Conservation (phyloP, 78 protist genomes). For the Dictyostelium purpureum region DNA sequence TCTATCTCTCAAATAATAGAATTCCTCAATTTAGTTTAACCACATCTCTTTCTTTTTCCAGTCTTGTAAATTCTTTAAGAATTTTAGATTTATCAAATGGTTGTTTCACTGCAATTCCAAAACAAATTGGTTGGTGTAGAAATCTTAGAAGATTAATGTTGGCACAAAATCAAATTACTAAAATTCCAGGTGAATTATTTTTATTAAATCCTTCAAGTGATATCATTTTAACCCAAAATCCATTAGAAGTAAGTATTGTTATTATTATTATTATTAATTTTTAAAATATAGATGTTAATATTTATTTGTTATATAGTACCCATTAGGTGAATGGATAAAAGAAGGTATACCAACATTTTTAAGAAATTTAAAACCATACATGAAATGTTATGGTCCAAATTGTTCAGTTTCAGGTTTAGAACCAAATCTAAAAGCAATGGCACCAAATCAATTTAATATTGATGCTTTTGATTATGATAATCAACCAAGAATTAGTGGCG, state of each 20-base stretch:
- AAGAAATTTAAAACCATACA: conserved; percentile 54
- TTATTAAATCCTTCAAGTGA: conserved; percentile 66
- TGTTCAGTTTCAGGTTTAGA: conserved; percentile 10
- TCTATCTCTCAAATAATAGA: conserved; percentile 26
- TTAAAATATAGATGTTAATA: background rate
- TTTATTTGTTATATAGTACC: background rate
- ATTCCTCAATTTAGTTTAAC: background rate
- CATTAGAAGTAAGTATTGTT: conserved; percentile 35
- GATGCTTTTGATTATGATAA: conserved; percentile 30
- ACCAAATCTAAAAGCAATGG: conserved; percentile 24
- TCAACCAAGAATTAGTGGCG: conserved; percentile 53
- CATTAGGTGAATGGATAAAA: conserved; percentile 69
- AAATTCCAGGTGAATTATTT: conserved; percentile 53
- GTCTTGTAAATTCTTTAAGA: background rate
- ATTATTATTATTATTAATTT: background rate
- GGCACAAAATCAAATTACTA: conserved; percentile 51
- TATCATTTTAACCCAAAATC: conserved; percentile 42
- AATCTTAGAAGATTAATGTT: conserved; percentile 19
- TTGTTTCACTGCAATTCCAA: conserved; percentile 38
- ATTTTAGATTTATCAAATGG: conserved; percentile 36
- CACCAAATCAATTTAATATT: conserved; percentile 58
- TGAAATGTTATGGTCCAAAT: conserved; percentile 71
- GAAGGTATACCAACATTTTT: conserved; percentile 63
- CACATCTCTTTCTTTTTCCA: conserved; percentile 2
- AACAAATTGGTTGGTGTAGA: conserved; percentile 64